Base-by-base conservation (phyloP, 768 basidiomycete genomes). In the Macrolepiota albuminosa region DNA sequence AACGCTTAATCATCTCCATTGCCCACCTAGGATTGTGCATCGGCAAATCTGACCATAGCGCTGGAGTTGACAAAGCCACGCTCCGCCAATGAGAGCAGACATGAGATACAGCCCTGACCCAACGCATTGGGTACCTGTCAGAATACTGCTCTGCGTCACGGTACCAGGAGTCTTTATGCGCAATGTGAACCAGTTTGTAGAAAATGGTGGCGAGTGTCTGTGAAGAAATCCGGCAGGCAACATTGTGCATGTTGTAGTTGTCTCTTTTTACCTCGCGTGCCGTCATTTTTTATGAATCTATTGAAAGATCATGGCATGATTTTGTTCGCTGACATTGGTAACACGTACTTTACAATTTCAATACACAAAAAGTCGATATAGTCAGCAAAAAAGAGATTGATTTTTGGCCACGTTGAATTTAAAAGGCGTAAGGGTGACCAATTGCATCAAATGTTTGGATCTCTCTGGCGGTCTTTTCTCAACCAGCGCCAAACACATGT, bases 51-150 rank as follows among this genome's bases (percentile, higher is more conserved):
- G 37, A 48, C 54, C 59, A 60, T 9, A 60, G 24, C 3, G 37
- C 49, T 5, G 59, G 59, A 4, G 46, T 40, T n/a, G 46, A n/a
- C n/a, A 60, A 55, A 21, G 59, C 59, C 18, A 60, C 48, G 3
- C 43, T 33, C 2, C 59, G 57, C 57, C 54, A 60, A 13, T 52
- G 54, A 16, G 48, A 43, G 48, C 59, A 60, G 11, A 60, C 42
- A 46, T 60, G 59, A 9, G 54, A 50, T 7, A 56, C 47, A 18
- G 24, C 21, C 18, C 46, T 18, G 46, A 54, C 54, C 57, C 57
- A 58, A 53, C 31, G 52, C 29, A 48, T 48, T 18, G 47, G 47
- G 8, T 29, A 18, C 16, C 47, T 16, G 16, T 48, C 47, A 31
- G 47, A 13, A 48, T 18, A 48, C 29, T 9, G 13, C 16, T 48